Conservation (phyloP, 2,329 filamentous ascomycete genomes). For the Fusarium sulawesiense region DNA sequence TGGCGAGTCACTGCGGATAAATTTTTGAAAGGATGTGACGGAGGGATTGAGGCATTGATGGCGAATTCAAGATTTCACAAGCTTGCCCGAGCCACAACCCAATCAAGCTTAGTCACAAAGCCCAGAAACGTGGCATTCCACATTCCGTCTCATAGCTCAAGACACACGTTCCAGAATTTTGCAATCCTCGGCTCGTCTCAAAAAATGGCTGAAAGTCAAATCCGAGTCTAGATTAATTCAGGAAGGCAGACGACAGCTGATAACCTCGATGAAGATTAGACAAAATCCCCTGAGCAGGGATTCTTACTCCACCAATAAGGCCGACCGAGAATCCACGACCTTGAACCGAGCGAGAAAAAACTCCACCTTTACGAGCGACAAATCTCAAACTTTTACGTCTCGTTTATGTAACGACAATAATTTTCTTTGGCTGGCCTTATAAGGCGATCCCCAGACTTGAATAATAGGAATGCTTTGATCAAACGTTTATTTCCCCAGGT, state of each 20-base stretch:
- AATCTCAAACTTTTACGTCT: conserved; percentile 40
- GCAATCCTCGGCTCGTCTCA: background rate
- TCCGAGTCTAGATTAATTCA: background rate
- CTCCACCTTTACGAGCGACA: background rate
- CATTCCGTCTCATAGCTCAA: background rate
- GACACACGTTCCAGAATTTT: background rate
- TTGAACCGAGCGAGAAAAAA: too few species aligned
- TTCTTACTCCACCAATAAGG: background rate
- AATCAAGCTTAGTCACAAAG: background rate
- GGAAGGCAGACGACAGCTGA: background rate
- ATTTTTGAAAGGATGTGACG: background rate
- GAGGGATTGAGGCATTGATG: background rate
- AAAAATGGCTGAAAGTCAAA: background rate
- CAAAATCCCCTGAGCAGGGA: background rate
- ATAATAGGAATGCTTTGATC: conserved; percentile 1
- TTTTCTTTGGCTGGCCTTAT: conserved; percentile 38
- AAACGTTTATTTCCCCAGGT: conserved; percentile 31
- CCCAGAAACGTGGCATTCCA: conserved; percentile 2
- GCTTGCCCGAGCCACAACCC: too few species aligned
- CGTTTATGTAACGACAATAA: conserved; percentile 42
- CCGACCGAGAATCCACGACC: background rate
- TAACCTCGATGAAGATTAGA: background rate
- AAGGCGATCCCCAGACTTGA: conserved; percentile 32
- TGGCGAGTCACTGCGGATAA: background rate
- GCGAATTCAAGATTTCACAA: background rate